Base-by-base conservation (phyloP, 164 flowering plant species). In the Vitis riparia region DNA sequence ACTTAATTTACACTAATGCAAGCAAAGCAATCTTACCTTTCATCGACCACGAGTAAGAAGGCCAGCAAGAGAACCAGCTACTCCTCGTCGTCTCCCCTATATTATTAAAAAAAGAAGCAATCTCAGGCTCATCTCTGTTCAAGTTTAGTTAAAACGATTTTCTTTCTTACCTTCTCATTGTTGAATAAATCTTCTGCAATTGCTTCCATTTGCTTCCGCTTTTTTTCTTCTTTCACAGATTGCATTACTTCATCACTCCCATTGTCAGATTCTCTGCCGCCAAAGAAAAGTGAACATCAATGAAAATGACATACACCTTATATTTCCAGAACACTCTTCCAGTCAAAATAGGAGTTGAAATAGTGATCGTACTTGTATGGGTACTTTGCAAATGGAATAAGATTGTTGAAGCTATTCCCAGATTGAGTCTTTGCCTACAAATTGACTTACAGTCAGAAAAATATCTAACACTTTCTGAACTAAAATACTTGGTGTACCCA, bases 181-280 rank as follows among this genome's bases (percentile, higher is more conserved):
- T 87, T 88, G 75, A 94, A 94, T 61, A 94, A 75, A 72, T 94
- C 98, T 32, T 94, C 98, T 3, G 97, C 89, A 62, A 88, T 71
- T 59, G 94, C 90, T 81, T 94, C 98, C 80, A 82, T 82, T 77
- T 90, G 82, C 82, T 92, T 94, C 59, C 92, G 77, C 81, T 80
- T 88, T 77, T 88, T 92, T 82, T 94, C 98, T 78, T 87, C 96
- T 71, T 82, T 86, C 59, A 88, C 69, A 68, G 76, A 86, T 65
- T 84, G 88, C 1, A 72, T 81, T 62, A 84, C 78, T 23, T 87
- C 89, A 69, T 80, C 90, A 60, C 62, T 83, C 64, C 81, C 89
- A 73, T 73, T 61, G 58, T 83, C 93, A 52, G 87, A 81, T 69
- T 86, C 93, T 71, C 96, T 91, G 63, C 9, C 48, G 62, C 59